These are phyloP conservation scores for Populus tremula DNA, from an alignment of 345 rosid genomes.

Conservation along the genomic window DNA sequence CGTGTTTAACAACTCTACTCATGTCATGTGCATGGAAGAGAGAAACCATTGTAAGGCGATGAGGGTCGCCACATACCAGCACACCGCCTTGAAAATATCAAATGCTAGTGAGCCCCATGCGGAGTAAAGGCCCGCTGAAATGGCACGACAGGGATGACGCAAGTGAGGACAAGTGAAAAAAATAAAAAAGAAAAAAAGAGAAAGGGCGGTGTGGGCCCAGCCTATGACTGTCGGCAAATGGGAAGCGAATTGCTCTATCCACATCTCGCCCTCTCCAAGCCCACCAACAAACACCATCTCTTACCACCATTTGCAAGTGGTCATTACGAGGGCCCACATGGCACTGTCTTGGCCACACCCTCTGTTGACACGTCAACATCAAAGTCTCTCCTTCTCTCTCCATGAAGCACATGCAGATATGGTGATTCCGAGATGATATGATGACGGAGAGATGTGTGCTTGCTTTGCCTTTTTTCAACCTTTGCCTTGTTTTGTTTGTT, in stretches of 20 bases:
- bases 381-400: not conserved
- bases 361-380: constrained; percentile 40
- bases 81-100: constrained; percentile 4
- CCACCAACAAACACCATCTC: not conserved
- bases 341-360: constrained; percentile 13
- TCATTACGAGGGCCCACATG: constrained; percentile 22
- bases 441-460: not conserved
- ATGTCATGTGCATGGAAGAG: not conserved
- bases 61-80: not conserved
- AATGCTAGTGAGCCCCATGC: not conserved
- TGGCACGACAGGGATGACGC: not conserved
- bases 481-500: not conserved
- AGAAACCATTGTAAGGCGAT: not conserved
- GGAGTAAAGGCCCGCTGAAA: not conserved
- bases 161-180: not conserved
- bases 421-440: constrained; percentile 21
- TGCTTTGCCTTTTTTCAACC: not conserved
- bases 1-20: too few relatives aligned
- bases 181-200: not conserved
- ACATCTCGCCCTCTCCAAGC: constrained; percentile 6
- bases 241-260: constrained; percentile 34
- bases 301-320: not conserved
- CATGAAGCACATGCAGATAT: not conserved
- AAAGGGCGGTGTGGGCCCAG: constrained; percentile 12
- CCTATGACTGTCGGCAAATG: constrained; percentile 41